Percentiles rank a stretch among this genome's conserved stretches.
These are phyloP conservation scores for Allium fistulosum DNA, from an alignment of 106 monocot species.

Conservation along the genomic window DNA sequence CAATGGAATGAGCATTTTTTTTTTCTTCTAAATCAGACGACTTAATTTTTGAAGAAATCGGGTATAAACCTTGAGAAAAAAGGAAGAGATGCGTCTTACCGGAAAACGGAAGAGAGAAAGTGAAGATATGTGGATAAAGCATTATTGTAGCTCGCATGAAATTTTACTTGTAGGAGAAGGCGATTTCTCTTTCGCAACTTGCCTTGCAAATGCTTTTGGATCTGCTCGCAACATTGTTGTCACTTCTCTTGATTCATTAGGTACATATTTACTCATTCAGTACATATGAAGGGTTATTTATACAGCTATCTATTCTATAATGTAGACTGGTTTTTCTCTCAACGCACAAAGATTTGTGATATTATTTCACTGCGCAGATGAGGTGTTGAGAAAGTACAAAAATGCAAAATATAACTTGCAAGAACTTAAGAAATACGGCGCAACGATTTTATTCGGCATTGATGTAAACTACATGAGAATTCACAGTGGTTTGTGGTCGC, in stretches of 20 bases:
- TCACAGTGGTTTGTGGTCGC: conserved; percentile 27
- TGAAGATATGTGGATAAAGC: conserved; percentile 24
- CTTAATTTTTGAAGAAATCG: too few species aligned
- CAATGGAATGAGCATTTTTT: too few species aligned
- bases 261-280: neutral
- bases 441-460: conserved; percentile 36
- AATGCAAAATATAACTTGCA: conserved; percentile 39
- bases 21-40: too few species aligned
- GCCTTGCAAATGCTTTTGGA: conserved; percentile 38
- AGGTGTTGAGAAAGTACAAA: conserved; percentile 25
- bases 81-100: neutral
- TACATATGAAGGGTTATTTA: neutral
- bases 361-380: conserved; percentile 7
- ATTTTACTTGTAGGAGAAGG: conserved; percentile 56
- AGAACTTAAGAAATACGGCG: conserved; percentile 32
- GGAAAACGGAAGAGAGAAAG: conserved; percentile 6
- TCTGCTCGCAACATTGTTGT: conserved; percentile 46
- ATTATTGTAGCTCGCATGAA: conserved; percentile 28
- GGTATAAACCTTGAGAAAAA: neutral
- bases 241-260: conserved; percentile 43
- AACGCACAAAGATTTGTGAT: neutral
- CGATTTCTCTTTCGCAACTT: conserved; percentile 54
- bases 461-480: conserved; percentile 44
- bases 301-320: neutral
- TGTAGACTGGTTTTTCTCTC: neutral